A percentile compares a stretch with the other conserved stretches of the same genome.
phyloP scores from a whole-genome alignment of 129 eudicot species.

The Kitagawia praeruptora region DNA sequence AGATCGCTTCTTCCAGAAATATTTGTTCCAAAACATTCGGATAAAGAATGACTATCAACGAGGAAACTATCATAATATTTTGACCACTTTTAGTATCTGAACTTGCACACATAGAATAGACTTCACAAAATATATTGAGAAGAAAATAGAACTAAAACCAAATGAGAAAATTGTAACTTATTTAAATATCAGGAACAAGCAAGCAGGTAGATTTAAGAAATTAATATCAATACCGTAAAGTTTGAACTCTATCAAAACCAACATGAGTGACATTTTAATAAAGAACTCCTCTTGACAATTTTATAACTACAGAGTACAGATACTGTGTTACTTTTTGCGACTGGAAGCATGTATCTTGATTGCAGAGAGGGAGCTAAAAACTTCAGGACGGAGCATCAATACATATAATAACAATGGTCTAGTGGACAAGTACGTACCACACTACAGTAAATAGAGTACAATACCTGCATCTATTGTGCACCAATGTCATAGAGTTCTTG shows the following conservation, averaged over 20 bases:
- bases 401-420: neutral
- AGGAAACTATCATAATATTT: neutral
- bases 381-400: neutral
- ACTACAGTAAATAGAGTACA: neutral
- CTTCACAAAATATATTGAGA: neutral
- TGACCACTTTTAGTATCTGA: neutral
- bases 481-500: slow-evolving; percentile 83
- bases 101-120: neutral
- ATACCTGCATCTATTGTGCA: slow-evolving; percentile 96
- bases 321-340: neutral
- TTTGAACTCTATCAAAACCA: neutral
- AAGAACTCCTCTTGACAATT: neutral
- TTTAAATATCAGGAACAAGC: neutral
- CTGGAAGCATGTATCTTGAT: neutral
- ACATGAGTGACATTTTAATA: neutral
- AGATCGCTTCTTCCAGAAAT: neutral
- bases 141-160: neutral
- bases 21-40: neutral
- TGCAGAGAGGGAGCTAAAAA: neutral
- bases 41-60: neutral
- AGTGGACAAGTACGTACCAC: neutral
- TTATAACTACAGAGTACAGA: neutral
- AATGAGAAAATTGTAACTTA: neutral
- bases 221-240: neutral
- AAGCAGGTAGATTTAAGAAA: neutral